These are phyloP conservation scores for Lactarius tabidus DNA, from an alignment of 768 basidiomycete species.

Conservation along the genomic window DNA sequence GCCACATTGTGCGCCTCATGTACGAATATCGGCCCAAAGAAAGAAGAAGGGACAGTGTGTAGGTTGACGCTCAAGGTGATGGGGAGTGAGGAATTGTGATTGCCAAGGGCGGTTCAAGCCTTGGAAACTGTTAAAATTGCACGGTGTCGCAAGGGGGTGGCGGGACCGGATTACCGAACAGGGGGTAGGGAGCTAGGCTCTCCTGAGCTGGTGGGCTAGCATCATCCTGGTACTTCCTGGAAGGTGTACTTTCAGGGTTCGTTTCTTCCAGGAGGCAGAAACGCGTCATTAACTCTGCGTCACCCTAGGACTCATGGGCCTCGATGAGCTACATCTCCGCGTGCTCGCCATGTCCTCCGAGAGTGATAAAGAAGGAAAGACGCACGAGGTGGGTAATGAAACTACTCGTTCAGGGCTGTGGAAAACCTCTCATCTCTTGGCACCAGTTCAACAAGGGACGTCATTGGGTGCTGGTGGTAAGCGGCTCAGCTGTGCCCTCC, in stretches of 20 bases:
- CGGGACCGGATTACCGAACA: too few species aligned
- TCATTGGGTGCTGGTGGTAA: constrained; percentile 87
- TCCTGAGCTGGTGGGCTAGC: constrained; percentile 61
- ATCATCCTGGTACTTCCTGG: constrained; percentile 67
- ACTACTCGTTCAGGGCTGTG: neutral
- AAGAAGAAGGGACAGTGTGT: neutral
- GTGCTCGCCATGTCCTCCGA: constrained; percentile 82
- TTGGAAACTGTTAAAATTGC: too few species aligned
- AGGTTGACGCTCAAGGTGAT: neutral
- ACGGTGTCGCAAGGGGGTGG: too few species aligned
- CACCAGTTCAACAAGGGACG: too few species aligned
- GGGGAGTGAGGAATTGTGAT: neutral
- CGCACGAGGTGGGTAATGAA: constrained; percentile 54
- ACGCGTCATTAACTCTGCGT: neutral
- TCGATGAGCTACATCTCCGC: constrained; percentile 84
- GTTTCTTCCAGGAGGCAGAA: constrained; percentile 27
- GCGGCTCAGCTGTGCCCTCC: constrained; percentile 18
- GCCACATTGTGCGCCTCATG: too few species aligned
- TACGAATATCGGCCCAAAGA: neutral
- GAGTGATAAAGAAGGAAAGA: constrained; percentile 57
- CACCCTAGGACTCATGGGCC: too few species aligned
- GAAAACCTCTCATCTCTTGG: neutral
- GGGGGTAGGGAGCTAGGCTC: constrained; percentile 38
- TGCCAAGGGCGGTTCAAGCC: too few species aligned
- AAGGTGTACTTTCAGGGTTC: constrained; percentile 92